phyloP scores from a whole-genome alignment of 2,329 filamentous ascomycete genomes.

The Penicillium sp. region DNA sequence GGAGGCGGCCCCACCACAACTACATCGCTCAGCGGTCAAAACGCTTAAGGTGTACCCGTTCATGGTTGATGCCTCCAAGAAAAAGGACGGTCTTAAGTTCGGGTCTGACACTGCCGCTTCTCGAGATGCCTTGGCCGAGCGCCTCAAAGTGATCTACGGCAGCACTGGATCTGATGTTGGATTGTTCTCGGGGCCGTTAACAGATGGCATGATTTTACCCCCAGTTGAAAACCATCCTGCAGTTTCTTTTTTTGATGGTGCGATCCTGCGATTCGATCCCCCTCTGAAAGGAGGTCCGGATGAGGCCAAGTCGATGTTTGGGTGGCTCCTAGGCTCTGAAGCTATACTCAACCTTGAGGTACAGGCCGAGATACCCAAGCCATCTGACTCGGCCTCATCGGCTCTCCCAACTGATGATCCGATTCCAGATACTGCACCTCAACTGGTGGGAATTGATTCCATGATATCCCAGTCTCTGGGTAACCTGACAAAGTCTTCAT shows the following conservation, averaged over 20 bases:
- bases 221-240: slow-evolving; percentile 56
- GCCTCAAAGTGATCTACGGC: slow-evolving; percentile 70
- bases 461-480: slow-evolving; percentile 70
- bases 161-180: slow-evolving; percentile 57
- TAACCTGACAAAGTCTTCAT: slow-evolving; percentile 81
- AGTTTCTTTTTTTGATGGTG: slow-evolving; percentile 73
- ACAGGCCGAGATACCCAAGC: slow-evolving; percentile 69
- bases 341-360: slow-evolving; percentile 72
- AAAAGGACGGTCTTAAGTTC: slow-evolving; percentile 71
- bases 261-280: slow-evolving; percentile 75
- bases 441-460: slow-evolving; percentile 80
- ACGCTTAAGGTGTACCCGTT: slow-evolving; percentile 82
- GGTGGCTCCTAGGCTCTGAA: slow-evolving; percentile 78
- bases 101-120: slow-evolving; percentile 84
- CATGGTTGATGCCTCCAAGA: slow-evolving; percentile 54
- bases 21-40: slow-evolving; percentile 66
- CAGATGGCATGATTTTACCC: slow-evolving; percentile 79
- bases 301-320: slow-evolving; percentile 32
- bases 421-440: slow-evolving; percentile 54
- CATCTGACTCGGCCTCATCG: slow-evolving; percentile 49
- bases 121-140: slow-evolving; percentile 70
- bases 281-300: slow-evolving; percentile 40
- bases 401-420: slow-evolving; percentile 54
- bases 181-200: slow-evolving; percentile 78
- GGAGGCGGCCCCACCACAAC: slow-evolving; percentile 73